phyloP scores from a whole-genome alignment of 345 rosid species.

The Linum lewisii region DNA sequence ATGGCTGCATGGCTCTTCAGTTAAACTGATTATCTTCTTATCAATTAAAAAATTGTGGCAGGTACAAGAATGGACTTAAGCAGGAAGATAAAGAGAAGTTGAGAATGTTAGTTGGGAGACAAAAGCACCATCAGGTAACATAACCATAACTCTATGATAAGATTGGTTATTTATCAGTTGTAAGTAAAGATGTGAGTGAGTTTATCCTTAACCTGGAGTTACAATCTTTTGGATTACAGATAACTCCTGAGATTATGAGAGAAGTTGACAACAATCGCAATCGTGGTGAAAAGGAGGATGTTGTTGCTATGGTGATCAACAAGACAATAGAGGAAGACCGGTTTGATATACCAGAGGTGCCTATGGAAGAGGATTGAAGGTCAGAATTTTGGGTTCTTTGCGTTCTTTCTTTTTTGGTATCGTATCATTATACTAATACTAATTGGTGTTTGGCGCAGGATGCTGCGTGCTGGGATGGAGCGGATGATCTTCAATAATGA shows the following conservation, averaged over 20 bases:
- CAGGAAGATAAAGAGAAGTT: slow-evolving; percentile 81
- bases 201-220: not conserved
- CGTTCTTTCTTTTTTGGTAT: no score
- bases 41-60: slow-evolving; percentile 20
- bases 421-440: no score
- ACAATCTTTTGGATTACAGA: slow-evolving; percentile 37
- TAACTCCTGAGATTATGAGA: slow-evolving; percentile 72
- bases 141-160: not conserved
- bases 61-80: slow-evolving; percentile 75
- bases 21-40: no score
- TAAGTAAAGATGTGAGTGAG: not conserved
- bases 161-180: no score
- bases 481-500: no score
- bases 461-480: no score
- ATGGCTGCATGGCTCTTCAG: no score
- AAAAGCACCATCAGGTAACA: slow-evolving; percentile 72
- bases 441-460: no score
- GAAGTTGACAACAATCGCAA: slow-evolving; percentile 70
- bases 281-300: slow-evolving; percentile 89
- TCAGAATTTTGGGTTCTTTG: no score
- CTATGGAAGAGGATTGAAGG: slow-evolving; percentile 90
- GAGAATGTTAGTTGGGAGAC: slow-evolving; percentile 45
- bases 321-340: slow-evolving; percentile 78
- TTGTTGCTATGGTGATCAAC: slow-evolving; percentile 49
- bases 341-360: slow-evolving; percentile 93